Percentiles rank a stretch among this genome's conserved stretches.
phyloP scores from a whole-genome alignment of 2,329 filamentous ascomycete genomes.

The Thelonectria discophora region DNA sequence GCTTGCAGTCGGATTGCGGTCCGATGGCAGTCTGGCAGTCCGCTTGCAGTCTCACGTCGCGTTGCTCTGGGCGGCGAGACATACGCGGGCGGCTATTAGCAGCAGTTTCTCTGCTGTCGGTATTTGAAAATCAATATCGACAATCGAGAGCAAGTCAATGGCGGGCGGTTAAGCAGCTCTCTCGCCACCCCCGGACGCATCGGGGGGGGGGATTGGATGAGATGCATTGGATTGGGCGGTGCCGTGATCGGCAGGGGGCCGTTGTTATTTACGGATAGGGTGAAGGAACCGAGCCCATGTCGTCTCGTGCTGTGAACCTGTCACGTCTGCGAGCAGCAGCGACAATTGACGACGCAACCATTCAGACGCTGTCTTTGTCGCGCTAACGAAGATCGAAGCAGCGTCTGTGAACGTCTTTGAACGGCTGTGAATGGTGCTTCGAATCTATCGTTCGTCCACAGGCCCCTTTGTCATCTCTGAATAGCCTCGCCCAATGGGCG shows the following conservation, averaged over 20 bases:
- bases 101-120: slow-evolving; percentile 22
- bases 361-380: background rate
- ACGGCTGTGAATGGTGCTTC: too few species aligned
- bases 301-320: background rate
- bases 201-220: slow-evolving; percentile 33
- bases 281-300: slow-evolving; percentile 10
- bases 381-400: too few species aligned
- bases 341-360: background rate
- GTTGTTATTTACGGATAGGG: slow-evolving; percentile 4
- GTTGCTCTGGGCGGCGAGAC: too few species aligned
- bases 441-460: background rate
- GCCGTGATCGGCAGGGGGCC: slow-evolving; percentile 20
- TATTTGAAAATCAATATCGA: background rate
- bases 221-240: slow-evolving; percentile 35
- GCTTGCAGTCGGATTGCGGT: too few species aligned
- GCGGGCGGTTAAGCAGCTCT: slow-evolving; percentile 31
- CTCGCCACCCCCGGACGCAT: slow-evolving; percentile 21
- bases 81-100: background rate
- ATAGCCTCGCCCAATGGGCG: background rate
- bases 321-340: background rate
- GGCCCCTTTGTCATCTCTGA: background rate
- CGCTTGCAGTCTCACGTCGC: too few species aligned
- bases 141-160: slow-evolving; percentile 6
- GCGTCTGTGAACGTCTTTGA: too few species aligned
- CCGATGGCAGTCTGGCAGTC: too few species aligned